These are phyloP conservation scores for Adansonia rubrostipa DNA, from an alignment of 441 rosid genomes.

Conservation along the genomic window DNA sequence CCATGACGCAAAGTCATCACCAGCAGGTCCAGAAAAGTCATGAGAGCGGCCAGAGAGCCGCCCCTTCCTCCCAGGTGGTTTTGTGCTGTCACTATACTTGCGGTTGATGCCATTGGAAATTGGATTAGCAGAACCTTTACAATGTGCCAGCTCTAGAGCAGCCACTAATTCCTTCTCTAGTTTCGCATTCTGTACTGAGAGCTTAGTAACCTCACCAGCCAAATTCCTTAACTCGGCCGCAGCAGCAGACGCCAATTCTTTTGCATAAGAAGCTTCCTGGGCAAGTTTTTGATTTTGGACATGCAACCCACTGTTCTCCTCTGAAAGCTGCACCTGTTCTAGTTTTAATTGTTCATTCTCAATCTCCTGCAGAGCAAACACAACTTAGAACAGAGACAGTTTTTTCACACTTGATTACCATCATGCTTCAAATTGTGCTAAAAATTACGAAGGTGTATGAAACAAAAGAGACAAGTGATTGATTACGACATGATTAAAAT, in stretches of 20 bases:
- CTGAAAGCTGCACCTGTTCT: slow-evolving; percentile 76
- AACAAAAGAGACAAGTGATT: neutral
- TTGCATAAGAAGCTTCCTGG: slow-evolving; percentile 96
- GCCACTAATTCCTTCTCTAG: slow-evolving; percentile 78
- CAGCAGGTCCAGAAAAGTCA: slow-evolving; percentile 48
- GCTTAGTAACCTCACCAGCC: slow-evolving; percentile 93
- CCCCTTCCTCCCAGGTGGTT: slow-evolving; percentile 71
- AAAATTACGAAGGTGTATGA: neutral
- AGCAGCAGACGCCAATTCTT: slow-evolving; percentile 98
- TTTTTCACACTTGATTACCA: neutral
- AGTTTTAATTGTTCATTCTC: slow-evolving; percentile 82
- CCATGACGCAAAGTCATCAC: slow-evolving; percentile 78
- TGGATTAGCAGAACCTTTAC: slow-evolving; percentile 48
- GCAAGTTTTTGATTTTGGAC: slow-evolving; percentile 86
- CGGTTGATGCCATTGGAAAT: slow-evolving; percentile 59
- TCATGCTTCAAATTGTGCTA: neutral
- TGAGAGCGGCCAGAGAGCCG: slow-evolving; percentile 69
- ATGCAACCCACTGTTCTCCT: slow-evolving; percentile 80
- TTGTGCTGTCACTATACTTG: slow-evolving; percentile 54
- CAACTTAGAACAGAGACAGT: slow-evolving; percentile 7
- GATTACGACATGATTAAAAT: neutral
- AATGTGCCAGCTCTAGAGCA: slow-evolving; percentile 68
- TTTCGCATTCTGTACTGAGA: slow-evolving; percentile 82
- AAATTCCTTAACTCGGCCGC: slow-evolving; percentile 96
- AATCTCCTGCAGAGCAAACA: slow-evolving; percentile 57